Base-by-base conservation (phyloP, 805 yeast species). In the Suhomyces pyralidae region DNA sequence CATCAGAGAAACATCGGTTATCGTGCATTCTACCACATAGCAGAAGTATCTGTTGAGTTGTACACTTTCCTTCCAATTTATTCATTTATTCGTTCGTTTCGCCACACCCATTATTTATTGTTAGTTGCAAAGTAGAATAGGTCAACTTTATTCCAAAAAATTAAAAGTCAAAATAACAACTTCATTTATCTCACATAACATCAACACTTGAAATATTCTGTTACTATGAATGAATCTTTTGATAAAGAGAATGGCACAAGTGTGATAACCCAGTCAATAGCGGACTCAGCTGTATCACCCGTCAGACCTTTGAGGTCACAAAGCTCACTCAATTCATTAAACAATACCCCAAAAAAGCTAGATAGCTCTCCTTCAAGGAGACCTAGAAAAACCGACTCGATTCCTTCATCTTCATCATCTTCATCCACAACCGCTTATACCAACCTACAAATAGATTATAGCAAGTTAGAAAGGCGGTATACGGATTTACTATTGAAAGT, bases 401-500 rank as follows among this genome's bases (percentile, higher is more conserved):
- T 19, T 6, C 12, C 32, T 28, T 30, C 51, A 3, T 20, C 51
- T 7, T 26, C 46, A n/a, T 30, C 51, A 17, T 38, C 19, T 24
- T 30, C 51, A 22, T 20, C 51, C 15, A 20, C 46, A 28, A 17
- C 51, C 15, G 24, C 51, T 20, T 46, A 17, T 19, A 40, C 48
- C 7, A 22, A 20, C 26, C 53, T 57, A 10, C 60, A 57, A 46
- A 40, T 45, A 28, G 61, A 56, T 26, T 54, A 56, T 43, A 34
- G 26, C 46, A 52, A 48, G 22, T 51, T 63, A 28, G 66, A 63
- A 50, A 55, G 62, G 49, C 63, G 60, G 47, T 70, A 71, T 55
- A 65, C 71, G 8, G 78, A 73, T 40, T 55, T 70, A 7, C 49
- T 71, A 19, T 58, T 71, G 30, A 61, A 64, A 45, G 62, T 66